These are phyloP conservation scores for Botrytis sinoallii DNA, from an alignment of 2,329 filamentous ascomycete genomes.

Conservation along the genomic window DNA sequence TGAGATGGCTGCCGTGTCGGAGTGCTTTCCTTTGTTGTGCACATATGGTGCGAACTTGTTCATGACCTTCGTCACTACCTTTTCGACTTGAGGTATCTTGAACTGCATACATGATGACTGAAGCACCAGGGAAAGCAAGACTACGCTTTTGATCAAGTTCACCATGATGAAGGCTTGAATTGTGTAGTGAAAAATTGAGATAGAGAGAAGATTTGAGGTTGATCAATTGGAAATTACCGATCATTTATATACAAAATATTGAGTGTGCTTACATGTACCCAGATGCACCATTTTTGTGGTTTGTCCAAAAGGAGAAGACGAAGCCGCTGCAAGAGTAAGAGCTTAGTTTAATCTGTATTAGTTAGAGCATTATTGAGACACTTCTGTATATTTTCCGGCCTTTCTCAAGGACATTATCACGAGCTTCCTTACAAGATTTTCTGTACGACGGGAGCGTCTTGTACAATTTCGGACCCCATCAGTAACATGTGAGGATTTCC, in stretches of 20 bases:
- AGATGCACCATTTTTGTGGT: neutral
- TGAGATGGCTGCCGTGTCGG: neutral
- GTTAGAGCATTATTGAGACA: neutral
- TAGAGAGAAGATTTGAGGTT: neutral
- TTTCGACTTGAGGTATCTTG: slow-evolving; percentile 16
- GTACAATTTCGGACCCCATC: neutral
- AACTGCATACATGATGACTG: slow-evolving; percentile 17
- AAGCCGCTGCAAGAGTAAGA: neutral
- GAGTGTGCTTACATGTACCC: neutral
- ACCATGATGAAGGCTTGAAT: slow-evolving; percentile 15
- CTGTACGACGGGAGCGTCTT: neutral
- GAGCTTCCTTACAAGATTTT: neutral
- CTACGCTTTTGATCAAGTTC: neutral
- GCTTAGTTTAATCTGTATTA: neutral
- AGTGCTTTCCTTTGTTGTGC: slow-evolving; percentile 14
- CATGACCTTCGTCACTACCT: slow-evolving; percentile 14
- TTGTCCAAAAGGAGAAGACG: neutral
- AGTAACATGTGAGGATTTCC: slow-evolving; percentile 12
- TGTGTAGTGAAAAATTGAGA: neutral
- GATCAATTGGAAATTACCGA: neutral
- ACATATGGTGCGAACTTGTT: slow-evolving; percentile 15
- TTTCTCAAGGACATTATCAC: slow-evolving; percentile 10
- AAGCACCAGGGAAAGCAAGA: slow-evolving; percentile 10
- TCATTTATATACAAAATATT: neutral
- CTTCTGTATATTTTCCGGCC: neutral